Conservation (phyloP, 2,329 filamentous ascomycete genomes). For the Aspergillus persii region DNA sequence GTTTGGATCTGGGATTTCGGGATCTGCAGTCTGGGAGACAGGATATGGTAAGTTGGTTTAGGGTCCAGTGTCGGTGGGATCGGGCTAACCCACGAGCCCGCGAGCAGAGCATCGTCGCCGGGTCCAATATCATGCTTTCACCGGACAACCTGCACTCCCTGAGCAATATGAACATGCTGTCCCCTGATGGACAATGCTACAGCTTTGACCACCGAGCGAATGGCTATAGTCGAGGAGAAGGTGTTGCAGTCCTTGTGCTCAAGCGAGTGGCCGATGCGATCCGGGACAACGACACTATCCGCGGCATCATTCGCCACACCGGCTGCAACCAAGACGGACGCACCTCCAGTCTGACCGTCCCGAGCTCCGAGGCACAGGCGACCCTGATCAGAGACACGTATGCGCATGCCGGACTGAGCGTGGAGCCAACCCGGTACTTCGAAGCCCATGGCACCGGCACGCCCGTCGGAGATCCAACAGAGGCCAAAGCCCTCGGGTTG, state of each 20-base stretch:
- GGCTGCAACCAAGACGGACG: background rate
- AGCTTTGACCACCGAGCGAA: background rate
- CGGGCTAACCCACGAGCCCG: background rate
- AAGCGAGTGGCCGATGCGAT: background rate
- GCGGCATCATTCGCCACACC: background rate
- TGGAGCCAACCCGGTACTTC: background rate
- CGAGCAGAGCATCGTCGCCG: background rate
- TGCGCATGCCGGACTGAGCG: too few relatives aligned
- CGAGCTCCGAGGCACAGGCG: background rate
- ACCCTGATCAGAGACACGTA: too few relatives aligned
- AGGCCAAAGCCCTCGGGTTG: background rate
- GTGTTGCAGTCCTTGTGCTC: background rate
- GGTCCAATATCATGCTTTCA: background rate
- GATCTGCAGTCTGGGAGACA: background rate
- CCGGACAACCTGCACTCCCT: background rate
- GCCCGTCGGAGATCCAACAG: background rate
- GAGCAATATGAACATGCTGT: background rate
- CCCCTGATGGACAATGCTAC: background rate
- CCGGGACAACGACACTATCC: background rate
- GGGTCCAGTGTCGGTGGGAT: too few relatives aligned
- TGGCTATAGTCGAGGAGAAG: background rate
- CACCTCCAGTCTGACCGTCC: background rate
- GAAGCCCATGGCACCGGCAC: background rate
- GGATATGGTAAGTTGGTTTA: background rate
- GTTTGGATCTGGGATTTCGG: background rate